These are phyloP conservation scores for Trichopus zeylanicus DNA, from an alignment of 116 monocot species.

Conservation along the genomic window DNA sequence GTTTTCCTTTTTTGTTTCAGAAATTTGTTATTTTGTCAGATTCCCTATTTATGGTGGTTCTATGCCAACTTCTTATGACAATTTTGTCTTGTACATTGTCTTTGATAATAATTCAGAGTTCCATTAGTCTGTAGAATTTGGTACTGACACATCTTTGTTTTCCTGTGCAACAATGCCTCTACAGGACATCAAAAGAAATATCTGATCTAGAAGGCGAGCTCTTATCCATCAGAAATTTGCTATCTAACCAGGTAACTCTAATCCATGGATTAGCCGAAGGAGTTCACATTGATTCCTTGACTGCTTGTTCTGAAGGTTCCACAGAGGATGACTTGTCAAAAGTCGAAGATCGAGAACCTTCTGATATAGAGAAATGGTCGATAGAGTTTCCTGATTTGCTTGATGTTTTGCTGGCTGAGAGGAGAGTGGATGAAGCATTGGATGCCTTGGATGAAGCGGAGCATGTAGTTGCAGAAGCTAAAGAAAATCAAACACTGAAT, in stretches of 20 bases:
- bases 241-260: constrained; percentile 81
- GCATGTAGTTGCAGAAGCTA: constrained; percentile 46
- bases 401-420: constrained; percentile 92
- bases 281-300: constrained; percentile 65
- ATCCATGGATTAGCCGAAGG: constrained; percentile 93
- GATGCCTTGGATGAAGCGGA: constrained; percentile 94
- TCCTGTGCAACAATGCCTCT: constrained; percentile 1
- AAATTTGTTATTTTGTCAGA: too few relatives aligned
- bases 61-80: not conserved
- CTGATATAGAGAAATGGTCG: constrained; percentile 80
- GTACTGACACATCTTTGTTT: not conserved
- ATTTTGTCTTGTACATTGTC: not conserved
- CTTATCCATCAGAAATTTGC: constrained; percentile 81
- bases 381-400: constrained; percentile 84
- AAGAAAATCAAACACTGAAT: constrained; percentile 40
- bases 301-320: constrained; percentile 43
- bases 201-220: constrained; percentile 98
- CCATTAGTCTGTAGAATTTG: not conserved
- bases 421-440: constrained; percentile 96
- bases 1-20: too few relatives aligned
- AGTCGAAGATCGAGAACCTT: constrained; percentile 74
- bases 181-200: constrained; percentile 96
- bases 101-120: too few relatives aligned
- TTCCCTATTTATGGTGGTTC: not conserved
- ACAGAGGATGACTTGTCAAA: constrained; percentile 27